Base-by-base conservation (phyloP, 2,329 filamentous ascomycete genomes). In the Helicocarpus griseus region DNA sequence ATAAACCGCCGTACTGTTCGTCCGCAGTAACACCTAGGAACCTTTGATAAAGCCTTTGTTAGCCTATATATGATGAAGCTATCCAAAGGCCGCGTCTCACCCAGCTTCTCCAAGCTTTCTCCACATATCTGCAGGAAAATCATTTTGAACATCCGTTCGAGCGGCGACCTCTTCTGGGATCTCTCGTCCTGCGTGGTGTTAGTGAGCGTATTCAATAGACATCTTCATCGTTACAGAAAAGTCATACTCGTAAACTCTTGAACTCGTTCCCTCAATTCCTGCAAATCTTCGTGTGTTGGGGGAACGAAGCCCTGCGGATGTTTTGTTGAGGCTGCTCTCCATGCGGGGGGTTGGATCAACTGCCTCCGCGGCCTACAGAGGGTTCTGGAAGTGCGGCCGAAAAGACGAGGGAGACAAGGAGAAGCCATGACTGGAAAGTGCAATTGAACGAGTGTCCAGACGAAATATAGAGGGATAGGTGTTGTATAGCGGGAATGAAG, bases 21-120 rank as follows among this genome's bases (percentile, higher is more conserved):
- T 95, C 88, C 17, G 89, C 93, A 7, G 93, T 97, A 62, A 96
- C 87, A 53, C 93, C 93, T 26, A 97, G 78, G 60, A 97, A 86
- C 5, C 87, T 76, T 52, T n/a, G 43, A 2, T 28, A 19, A 28
- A 13, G 24, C 19, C 17, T n/a, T n/a, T 46, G n/a, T 45, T 26
- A 48, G 46, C 33, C n/a, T 36, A 24, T 22, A 46, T 26, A 26
- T 6, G n/a, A 43, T 31, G 28, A 2, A 14, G 14, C 17, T 24
- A 46, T 14, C 17, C 13, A 7, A 17, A 19, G 36, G 13, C 40
- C 26, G 17, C 2, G n/a, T 38, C 54, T 38, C 66, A 76, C 64
- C 81, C 93, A 31, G 93, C 93, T 57, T 89, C 86, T 56, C 93
- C 93, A 47, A 98, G 76, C 72, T 95, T 96, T 67, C 78, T 77